Evolutionary conservation across 495 filamentous ascomycete species (phyloP).

Genomic region (Chlorociboria aeruginascens): DNA sequence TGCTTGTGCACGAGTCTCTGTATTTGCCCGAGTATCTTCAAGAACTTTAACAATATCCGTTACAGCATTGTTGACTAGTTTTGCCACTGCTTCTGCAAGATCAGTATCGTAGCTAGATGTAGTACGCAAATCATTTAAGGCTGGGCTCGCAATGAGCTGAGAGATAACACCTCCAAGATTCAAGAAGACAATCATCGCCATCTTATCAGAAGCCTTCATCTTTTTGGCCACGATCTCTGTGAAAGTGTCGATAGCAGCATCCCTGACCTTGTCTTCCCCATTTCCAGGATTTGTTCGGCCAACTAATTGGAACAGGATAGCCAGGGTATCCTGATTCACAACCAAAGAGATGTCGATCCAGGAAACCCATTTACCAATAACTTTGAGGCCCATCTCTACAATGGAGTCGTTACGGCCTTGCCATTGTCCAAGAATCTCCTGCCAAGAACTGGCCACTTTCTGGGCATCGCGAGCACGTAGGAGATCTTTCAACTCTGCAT

Average conservation of each 20-base stretch:
- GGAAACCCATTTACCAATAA: constrained; percentile 88
- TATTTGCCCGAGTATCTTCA: constrained; percentile 36
- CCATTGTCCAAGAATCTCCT: constrained; percentile 78
- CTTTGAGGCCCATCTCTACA: constrained; percentile 75
- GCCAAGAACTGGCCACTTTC: constrained; percentile 81
- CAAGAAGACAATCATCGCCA: constrained; percentile 82
- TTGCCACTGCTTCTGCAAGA: constrained; percentile 85
- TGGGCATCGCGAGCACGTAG: constrained; percentile 72
- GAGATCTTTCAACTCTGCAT: constrained; percentile 79
- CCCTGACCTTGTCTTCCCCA: constrained; percentile 60
- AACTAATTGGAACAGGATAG: constrained; percentile 67
- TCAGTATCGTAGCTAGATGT: constrained; percentile 86
- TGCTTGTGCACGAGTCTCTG: constrained; percentile 47
- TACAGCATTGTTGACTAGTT: constrained; percentile 85
- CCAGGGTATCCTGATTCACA: constrained; percentile 77
- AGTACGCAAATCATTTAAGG: constrained; percentile 61
- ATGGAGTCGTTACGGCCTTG: constrained; percentile 58
- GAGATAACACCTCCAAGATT: constrained; percentile 72
- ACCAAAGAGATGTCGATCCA: constrained; percentile 95
- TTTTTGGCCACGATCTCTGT: constrained; percentile 95
- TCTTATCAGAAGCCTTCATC: constrained; percentile 88
- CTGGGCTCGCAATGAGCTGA: constrained; percentile 68
- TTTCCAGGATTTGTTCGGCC: constrained; percentile 38
- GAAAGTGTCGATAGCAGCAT: constrained; percentile 84
- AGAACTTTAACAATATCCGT: constrained; percentile 75